Evolutionary conservation across 1,284 basidiomycete species (phyloP), one percentile per base, ranked within the genome.

Genomic region (Cerrena zonata): DNA sequence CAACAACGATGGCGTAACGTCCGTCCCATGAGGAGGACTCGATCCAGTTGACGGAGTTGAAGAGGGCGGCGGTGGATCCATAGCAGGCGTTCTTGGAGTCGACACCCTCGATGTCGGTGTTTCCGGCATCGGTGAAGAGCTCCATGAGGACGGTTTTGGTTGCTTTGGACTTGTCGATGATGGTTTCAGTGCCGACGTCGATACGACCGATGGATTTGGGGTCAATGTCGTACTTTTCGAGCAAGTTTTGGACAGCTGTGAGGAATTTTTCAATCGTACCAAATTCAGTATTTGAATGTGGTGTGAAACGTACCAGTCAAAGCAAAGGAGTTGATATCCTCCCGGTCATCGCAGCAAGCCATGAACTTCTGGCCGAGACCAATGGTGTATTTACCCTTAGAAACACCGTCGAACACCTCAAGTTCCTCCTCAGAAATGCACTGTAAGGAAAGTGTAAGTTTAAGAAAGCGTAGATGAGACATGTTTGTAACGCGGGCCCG

Each of bases 81-180:
- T 99, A 99, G 77, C 95, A 99, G 19, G 95, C 95, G 69, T 99
- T 99, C 78, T 99, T 99, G 53, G 91, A 94, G 77, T 99, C 95
- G 66, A 99, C 89, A 61, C 95, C 95, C 74, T 99, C 95, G 56
- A 99, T 94, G 69, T 99, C 95, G 62, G 83, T 84, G 83, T 99
- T 99, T 57, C 93, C 95, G 34, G 86, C 82, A 51, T 80, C 80
- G 42, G 86, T 84, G 65, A 99, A 99, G 61, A 99, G 86, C 72
- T 97, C 91, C 95, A 99, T 99, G 56, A 99, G 82, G 52, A 93
- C 86, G 3, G 96, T 98, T 76, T 99, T 99, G 72, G 94, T 94
- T 24, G 95, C 92, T 75, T 99, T 99, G 56, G 94, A 95, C 77
- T 99, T 99, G 84, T 99, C 95, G 62, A 99, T 97, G 73, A 99